Base-by-base conservation (phyloP, 805 yeast species). In the Suhomyces canberraensis region DNA sequence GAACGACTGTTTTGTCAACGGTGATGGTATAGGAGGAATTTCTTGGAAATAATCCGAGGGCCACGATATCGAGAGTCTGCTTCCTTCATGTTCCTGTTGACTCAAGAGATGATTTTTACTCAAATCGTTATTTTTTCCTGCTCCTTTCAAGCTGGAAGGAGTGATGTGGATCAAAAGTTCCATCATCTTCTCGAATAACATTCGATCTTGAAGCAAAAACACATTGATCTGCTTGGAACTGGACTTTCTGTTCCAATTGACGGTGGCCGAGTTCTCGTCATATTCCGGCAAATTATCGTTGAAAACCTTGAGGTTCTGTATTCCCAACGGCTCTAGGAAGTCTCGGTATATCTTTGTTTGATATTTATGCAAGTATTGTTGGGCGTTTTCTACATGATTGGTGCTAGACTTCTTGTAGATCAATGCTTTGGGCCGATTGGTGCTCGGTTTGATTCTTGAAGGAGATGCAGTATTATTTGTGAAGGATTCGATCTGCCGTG, bases 301-400 rank as follows among this genome's bases (percentile, higher is more conserved):
- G 36, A 52, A 59, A 7, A 56, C 46, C 40, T 62, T 66, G 31
- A 68, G 49, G 27, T 59, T 49, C 4, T 61, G 59, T 38, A 65
- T 61, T 5, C 51, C 47, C 22, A 68, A 51, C 2, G 71, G 71
- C 25, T 45, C 42, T 20, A 68, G 45, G 40, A 66, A 67, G 17
- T 62, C 60, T 37, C 56, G 60, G 40, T 47, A 60, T 21, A 47
- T 35, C 28, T 47, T 45, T 15, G 48, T 42, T 40, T 55, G 61
- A 26, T 44, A 47, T 11, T 49, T 28, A 16, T 21, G 16, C 16
- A 34, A 28, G 16, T 33, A 26, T 15, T 24, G 26, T 24, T 24
- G 26, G 14, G 26, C 13, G 13, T 24, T n/a, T 24, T 24, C 26
- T 6, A 24, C 13, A 24, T 8, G 26, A 5, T 24, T 24, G 9